Evolutionary conservation across 345 rosid genomes (phyloP).

Genomic region (Syzygium aqueum): DNA sequence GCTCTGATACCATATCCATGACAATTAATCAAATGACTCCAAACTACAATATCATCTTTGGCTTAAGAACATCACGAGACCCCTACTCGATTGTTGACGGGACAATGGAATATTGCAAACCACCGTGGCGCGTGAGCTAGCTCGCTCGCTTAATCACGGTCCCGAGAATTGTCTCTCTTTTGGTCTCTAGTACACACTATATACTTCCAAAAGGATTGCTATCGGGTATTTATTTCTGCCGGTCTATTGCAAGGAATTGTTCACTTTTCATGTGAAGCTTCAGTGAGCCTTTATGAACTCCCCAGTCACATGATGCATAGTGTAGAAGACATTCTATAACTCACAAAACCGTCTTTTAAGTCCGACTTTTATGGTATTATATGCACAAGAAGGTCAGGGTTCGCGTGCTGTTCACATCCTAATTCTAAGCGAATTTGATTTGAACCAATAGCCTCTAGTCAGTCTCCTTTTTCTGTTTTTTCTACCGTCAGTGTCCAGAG

Average conservation of each 20-base stretch:
- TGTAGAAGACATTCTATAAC: not conserved
- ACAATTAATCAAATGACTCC: not conserved
- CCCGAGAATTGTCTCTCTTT: not conserved
- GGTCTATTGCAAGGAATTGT: not conserved
- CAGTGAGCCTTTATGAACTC: not conserved
- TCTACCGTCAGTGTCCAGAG: not conserved
- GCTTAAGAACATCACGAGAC: not conserved
- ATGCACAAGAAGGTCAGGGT: not conserved
- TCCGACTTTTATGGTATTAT: not conserved
- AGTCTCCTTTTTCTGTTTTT: not conserved
- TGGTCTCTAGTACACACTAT: not conserved
- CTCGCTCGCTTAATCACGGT: not conserved
- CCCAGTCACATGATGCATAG: conserved; percentile 1
- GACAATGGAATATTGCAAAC: not conserved
- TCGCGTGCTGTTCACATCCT: not conserved
- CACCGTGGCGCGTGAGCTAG: not conserved
- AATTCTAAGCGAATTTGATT: not conserved
- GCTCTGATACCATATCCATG: not conserved
- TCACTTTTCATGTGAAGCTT: not conserved
- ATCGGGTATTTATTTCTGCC: not conserved
- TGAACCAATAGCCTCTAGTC: not conserved
- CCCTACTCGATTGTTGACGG: not conserved
- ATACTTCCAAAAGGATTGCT: not conserved
- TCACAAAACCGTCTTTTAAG: not conserved
- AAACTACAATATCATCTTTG: not conserved